Evolutionary conservation across 2,329 filamentous ascomycete genomes (phyloP), one percentile per base, ranked within the genome.

Genomic region (Colletotrichum sp.): DNA sequence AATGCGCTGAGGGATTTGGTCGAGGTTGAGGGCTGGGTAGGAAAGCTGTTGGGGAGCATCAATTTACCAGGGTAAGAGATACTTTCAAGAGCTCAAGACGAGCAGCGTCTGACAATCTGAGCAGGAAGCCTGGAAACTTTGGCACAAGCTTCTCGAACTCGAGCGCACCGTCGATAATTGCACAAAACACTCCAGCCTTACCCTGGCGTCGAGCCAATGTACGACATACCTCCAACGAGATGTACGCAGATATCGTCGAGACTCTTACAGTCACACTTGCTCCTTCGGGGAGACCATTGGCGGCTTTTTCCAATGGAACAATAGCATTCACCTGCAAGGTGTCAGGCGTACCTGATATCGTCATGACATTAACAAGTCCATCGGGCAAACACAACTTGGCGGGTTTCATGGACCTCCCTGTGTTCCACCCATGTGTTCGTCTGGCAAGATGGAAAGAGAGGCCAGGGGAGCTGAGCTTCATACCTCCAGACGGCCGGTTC

Each of bases 291-390:
- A 91, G 96, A 16, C 94, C 96, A 2, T 89, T 99, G 26, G 93
- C 95, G 9, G 96, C 97, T 5, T 93, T 98, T 78, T 94, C 95
- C 16, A 94, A 97, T 79, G 97, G 97, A 18, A 97, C 95, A 6
- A 96, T 99, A 79, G 96, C 95, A 3, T 98, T 98, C 83, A 98
- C 95, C 0, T 93, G 94, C 70, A 98, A 98, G 82, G 95, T 99
- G 55, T 98, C 96, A 1, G 97, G 97, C 6, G 92, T 98, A 4
- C 97, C 97, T 1, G 96, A 99, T 82, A 90, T 99, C n/a, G 84
- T 95, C 21, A 87, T 99, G 12, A 94, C 91, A 16, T 89, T 99
- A 32, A 94, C 93, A 1, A 94, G 95, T 3, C 94, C 95, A 0
- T 95, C 95, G 2, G 94, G 95, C n/a, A 94, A 93, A 78, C 93